phyloP scores from a whole-genome alignment of 208 protist species.

The Tritrichomonas musculus region DNA sequence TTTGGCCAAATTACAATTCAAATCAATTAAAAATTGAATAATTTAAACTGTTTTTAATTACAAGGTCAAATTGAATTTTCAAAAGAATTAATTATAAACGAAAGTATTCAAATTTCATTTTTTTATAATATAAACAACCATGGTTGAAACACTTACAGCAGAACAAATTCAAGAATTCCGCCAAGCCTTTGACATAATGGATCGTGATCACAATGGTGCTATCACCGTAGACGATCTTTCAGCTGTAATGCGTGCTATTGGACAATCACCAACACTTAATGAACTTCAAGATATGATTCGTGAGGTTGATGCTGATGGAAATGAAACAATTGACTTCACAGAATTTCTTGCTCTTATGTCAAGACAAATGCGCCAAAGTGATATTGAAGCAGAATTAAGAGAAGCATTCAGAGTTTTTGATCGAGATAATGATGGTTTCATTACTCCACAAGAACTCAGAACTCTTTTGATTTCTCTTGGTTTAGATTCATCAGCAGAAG shows the following conservation, averaged over 20 bases:
- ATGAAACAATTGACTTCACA: slow-evolving; percentile 93
- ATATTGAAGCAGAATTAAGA: slow-evolving; percentile 62
- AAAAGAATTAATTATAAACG: background rate
- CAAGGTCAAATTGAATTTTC: background rate
- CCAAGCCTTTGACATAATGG: slow-evolving; percentile 30
- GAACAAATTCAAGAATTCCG: slow-evolving; percentile 29
- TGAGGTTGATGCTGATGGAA: slow-evolving; percentile 89
- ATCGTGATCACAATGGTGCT: background rate
- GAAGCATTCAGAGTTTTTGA: slow-evolving; percentile 66
- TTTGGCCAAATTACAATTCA: no score
- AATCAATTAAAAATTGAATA: no score
- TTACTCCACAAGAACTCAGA: slow-evolving; percentile 60
- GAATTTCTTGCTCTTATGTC: slow-evolving; percentile 67
- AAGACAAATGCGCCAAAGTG: slow-evolving; percentile 58
- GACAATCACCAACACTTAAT: slow-evolving; percentile 31
- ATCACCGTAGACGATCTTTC: slow-evolving; percentile 31
- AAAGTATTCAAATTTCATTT: background rate
- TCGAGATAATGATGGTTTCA: slow-evolving; percentile 62
- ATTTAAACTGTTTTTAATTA: no score
- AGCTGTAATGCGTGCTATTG: background rate
- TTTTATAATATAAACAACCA: background rate
- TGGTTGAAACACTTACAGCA: background rate
- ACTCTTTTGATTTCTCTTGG: slow-evolving; percentile 63
- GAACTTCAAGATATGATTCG: slow-evolving; percentile 87
- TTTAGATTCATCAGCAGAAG: slow-evolving; percentile 61